A percentile compares a stretch with the other conserved stretches of the same genome.
Evolutionary conservation across 1,139 yeast genomes (phyloP).

Genomic region (Sugiyamaella grinbergsii): DNA sequence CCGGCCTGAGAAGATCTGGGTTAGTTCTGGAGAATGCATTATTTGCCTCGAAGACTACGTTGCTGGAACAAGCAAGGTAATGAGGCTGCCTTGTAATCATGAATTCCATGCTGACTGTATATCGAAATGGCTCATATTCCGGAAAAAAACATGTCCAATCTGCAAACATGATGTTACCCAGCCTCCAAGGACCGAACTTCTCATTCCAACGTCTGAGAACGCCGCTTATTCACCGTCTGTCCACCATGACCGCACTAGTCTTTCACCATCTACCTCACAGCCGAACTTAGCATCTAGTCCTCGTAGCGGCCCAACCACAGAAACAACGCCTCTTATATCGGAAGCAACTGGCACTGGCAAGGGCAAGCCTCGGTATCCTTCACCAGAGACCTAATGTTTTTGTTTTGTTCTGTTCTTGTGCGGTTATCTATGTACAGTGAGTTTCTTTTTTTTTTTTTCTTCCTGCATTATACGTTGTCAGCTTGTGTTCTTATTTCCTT

Average conservation of each 20-base stretch:
- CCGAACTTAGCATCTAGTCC: no score
- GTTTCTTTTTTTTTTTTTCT: neutral
- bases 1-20: slow-evolving; percentile 35
- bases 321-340: slow-evolving; percentile 16
- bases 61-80: slow-evolving; percentile 40
- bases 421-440: neutral
- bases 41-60: slow-evolving; percentile 48
- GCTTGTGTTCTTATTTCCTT: neutral
- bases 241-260: neutral
- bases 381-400: no score
- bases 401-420: neutral
- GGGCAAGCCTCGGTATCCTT: no score
- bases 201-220: neutral
- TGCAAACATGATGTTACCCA: slow-evolving; percentile 38
- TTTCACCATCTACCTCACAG: neutral
- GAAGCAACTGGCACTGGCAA: neutral
- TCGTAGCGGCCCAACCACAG: no score
- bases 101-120: slow-evolving; percentile 49
- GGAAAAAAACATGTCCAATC: slow-evolving; percentile 44
- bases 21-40: slow-evolving; percentile 46
- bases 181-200: slow-evolving; percentile 5
- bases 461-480: no score
- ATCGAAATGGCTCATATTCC: slow-evolving; percentile 45
- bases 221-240: neutral
- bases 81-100: slow-evolving; percentile 49